Evolutionary conservation across 129 eudicot genomes (phyloP).

Genomic region (Tagetes patula): DNA sequence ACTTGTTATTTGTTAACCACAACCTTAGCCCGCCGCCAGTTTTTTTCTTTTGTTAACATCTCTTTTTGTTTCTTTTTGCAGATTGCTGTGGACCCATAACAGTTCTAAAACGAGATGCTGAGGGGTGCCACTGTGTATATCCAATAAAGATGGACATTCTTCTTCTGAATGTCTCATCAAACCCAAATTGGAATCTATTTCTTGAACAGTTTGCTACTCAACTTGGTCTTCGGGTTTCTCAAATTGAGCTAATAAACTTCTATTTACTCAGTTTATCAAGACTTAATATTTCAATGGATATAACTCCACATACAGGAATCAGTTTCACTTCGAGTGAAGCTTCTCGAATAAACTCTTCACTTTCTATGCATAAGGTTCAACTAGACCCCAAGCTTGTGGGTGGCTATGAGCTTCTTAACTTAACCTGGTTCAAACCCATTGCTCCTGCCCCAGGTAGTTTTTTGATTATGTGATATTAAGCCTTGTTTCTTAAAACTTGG

Average conservation of each 20-base stretch:
- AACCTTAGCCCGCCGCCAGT: background rate
- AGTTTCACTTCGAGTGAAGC: conserved; percentile 70
- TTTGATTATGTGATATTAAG: conserved; percentile 15
- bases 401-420: conserved; percentile 78
- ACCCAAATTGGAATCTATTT: conserved; percentile 73
- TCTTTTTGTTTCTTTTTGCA: conserved; percentile 36
- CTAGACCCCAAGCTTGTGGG: conserved; percentile 75
- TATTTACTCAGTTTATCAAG: conserved; percentile 65
- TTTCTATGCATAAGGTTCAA: conserved; percentile 64
- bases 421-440: conserved; percentile 81
- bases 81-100: conserved; percentile 92
- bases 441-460: conserved; percentile 64
- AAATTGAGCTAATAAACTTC: conserved; percentile 84
- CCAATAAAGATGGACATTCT: conserved; percentile 87
- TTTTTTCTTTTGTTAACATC: conserved; percentile 6
- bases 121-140: conserved; percentile 82
- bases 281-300: conserved; percentile 88
- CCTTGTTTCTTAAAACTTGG: background rate
- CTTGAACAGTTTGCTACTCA: conserved; percentile 76
- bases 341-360: conserved; percentile 70
- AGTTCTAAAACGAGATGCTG: conserved; percentile 66
- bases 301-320: conserved; percentile 73
- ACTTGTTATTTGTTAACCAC: background rate
- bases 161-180: conserved; percentile 75
- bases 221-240: conserved; percentile 65